A percentile compares a stretch with the other conserved stretches of the same genome.
These are phyloP conservation scores for Capsella bursapastoris DNA, from an alignment of 345 rosid genomes.

Conservation along the genomic window DNA sequence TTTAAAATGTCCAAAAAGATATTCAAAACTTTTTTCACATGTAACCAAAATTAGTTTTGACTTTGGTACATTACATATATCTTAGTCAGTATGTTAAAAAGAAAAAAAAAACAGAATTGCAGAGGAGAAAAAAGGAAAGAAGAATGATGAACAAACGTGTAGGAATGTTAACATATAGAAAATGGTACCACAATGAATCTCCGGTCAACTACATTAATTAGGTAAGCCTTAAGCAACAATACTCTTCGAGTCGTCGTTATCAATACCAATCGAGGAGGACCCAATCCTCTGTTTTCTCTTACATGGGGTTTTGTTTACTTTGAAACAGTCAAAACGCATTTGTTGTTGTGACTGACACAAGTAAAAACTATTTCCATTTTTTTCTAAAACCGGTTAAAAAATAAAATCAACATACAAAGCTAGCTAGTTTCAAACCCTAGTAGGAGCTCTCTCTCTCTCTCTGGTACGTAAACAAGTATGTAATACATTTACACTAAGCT, in stretches of 20 bases:
- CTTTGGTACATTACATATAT: background rate
- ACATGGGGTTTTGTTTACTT: constrained; percentile 18
- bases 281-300: constrained; percentile 18
- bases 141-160: constrained; percentile 10
- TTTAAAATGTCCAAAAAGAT: background rate
- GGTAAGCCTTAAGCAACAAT: constrained; percentile 10
- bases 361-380: constrained; percentile 6
- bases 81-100: background rate
- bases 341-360: background rate
- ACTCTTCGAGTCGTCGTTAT: constrained; percentile 32
- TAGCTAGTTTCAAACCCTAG: no score
- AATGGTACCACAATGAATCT: constrained; percentile 19
- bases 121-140: constrained; percentile 13
- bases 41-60: background rate
- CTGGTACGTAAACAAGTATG: no score
- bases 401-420: background rate
- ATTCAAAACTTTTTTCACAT: background rate
- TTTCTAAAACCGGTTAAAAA: background rate
- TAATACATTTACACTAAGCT: background rate
- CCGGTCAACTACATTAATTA: constrained; percentile 34
- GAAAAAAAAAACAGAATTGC: background rate
- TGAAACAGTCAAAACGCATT: constrained; percentile 14
- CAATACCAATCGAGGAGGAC: constrained; percentile 36
- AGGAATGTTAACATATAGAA: constrained; percentile 24
- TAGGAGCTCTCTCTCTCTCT: no score